phyloP scores from a whole-genome alignment of 768 basidiomycete species.

The Cubamyces sp. region DNA sequence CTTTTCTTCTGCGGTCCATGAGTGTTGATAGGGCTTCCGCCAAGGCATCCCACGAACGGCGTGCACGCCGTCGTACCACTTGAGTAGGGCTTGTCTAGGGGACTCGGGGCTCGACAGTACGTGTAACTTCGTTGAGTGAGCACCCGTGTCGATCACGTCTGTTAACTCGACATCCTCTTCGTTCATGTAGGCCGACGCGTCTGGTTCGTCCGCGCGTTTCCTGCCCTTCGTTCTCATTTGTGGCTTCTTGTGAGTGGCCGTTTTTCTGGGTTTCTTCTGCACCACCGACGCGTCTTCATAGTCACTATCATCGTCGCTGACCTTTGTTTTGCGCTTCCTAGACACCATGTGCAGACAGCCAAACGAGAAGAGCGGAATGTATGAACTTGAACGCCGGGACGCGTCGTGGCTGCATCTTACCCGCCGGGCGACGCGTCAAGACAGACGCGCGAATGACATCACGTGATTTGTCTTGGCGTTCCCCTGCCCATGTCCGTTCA shows the following conservation, averaged over 20 bases:
- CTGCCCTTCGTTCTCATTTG: slow-evolving; percentile 21
- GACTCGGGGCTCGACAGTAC: slow-evolving; percentile 44
- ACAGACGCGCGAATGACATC: slow-evolving; percentile 3
- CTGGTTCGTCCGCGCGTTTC: slow-evolving; percentile 4
- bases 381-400: neutral
- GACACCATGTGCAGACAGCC: slow-evolving; percentile 27
- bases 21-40: slow-evolving; percentile 73
- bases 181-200: slow-evolving; percentile 5
- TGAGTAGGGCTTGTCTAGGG: slow-evolving; percentile 53
- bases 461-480: slow-evolving; percentile 3
- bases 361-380: neutral
- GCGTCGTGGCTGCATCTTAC: neutral
- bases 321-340: slow-evolving; percentile 30
- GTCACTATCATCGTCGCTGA: slow-evolving; percentile 25
- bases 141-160: neutral
- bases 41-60: slow-evolving; percentile 86
- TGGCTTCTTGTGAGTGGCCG: slow-evolving; percentile 8
- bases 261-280: slow-evolving; percentile 12
- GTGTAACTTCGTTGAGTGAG: slow-evolving; percentile 55
- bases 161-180: neutral
- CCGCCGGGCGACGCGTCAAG: neutral
- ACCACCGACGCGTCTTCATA: slow-evolving; percentile 28
- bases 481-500: neutral
- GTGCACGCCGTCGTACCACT: slow-evolving; percentile 76
- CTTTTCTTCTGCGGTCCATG: slow-evolving; percentile 57